These are phyloP conservation scores for Fusarium sp. DNA, from an alignment of 2,329 filamentous ascomycete genomes.

Conservation along the genomic window DNA sequence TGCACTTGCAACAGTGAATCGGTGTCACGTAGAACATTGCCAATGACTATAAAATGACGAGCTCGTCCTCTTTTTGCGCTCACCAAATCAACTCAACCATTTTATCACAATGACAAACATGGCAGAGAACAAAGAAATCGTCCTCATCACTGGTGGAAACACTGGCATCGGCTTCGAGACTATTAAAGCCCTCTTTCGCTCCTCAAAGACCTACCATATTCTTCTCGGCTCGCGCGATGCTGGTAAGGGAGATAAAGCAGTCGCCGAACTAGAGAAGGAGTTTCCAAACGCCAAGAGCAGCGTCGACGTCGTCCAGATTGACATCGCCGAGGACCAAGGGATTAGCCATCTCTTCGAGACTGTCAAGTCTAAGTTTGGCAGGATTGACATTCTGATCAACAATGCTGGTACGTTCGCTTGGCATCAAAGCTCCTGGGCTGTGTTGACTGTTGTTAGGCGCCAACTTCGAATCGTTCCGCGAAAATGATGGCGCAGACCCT, in stretches of 20 bases:
- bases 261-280: conserved; percentile 56
- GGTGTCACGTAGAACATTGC: not conserved
- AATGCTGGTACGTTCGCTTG: conserved; percentile 60
- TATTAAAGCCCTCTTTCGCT: conserved; percentile 64
- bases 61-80: not conserved
- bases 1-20: conserved; percentile 5
- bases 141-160: conserved; percentile 72
- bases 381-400: conserved; percentile 66
- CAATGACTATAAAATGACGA: conserved; percentile 6
- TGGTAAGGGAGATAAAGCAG: conserved; percentile 63
- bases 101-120: conserved; percentile 11
- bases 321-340: conserved; percentile 64
- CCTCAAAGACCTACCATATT: conserved; percentile 63
- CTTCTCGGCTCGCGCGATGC: conserved; percentile 65
- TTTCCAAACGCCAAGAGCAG: conserved; percentile 55
- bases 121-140: conserved; percentile 51
- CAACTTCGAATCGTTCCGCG: conserved; percentile 55
- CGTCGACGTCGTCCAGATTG: conserved; percentile 62
- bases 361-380: conserved; percentile 57
- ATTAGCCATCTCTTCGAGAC: conserved; percentile 60
- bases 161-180: conserved; percentile 70
- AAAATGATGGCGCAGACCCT: conserved; percentile 42
- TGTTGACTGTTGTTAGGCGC: conserved; percentile 50
- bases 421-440: too few relatives aligned
- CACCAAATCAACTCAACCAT: not conserved